These are phyloP conservation scores for Gracilaria domingensis DNA, from an alignment of 23 red algal genomes.

Conservation along the genomic window DNA sequence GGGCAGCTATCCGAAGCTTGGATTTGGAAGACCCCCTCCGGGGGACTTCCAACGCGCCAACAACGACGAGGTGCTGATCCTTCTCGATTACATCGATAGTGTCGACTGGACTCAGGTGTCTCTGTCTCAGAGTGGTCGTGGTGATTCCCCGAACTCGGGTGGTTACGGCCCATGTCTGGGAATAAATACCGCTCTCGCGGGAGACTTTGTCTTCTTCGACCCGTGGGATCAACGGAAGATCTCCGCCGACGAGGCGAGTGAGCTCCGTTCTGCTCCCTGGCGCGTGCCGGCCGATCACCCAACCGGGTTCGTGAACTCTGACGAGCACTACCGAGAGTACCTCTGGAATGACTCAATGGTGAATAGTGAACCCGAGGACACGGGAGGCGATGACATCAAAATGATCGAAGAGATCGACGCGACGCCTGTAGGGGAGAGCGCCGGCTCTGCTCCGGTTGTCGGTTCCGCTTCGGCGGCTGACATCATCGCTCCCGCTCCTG, in stretches of 20 bases:
- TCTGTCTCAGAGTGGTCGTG: background rate
- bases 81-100: background rate
- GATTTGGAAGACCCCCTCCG: background rate
- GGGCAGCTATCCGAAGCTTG: background rate
- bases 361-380: background rate
- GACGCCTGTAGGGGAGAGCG: too few species aligned
- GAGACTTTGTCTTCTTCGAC: conserved; percentile 27
- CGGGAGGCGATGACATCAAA: background rate
- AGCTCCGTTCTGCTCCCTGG: background rate
- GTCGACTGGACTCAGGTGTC: background rate
- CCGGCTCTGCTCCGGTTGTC: background rate
- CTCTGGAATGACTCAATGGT: background rate
- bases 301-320: background rate
- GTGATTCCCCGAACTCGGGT: too few species aligned
- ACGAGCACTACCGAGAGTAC: background rate
- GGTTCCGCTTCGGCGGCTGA: too few species aligned
- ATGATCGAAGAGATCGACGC: too few species aligned
- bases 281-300: background rate
- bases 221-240: conserved; percentile 2
- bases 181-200: background rate
- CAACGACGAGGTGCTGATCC: background rate
- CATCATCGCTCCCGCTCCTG: background rate
- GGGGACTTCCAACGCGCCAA: background rate
- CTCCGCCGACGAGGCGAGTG: background rate
- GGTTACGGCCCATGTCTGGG: too few species aligned